Evolutionary conservation across 2,329 filamentous ascomycete species (phyloP).

Genomic region (Diaporthe ampelina): DNA sequence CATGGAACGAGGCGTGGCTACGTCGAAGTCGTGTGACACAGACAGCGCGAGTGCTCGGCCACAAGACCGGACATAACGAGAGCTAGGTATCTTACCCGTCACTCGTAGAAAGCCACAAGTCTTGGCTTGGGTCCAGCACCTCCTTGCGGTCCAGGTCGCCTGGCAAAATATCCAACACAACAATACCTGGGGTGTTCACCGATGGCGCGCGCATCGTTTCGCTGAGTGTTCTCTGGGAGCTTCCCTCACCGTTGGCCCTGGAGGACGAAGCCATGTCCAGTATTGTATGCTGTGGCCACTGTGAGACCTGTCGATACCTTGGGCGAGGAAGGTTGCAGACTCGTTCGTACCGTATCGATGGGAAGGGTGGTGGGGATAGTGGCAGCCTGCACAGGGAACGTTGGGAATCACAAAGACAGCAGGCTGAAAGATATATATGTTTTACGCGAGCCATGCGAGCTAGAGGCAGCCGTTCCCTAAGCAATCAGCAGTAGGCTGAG

Average conservation of each 20-base stretch:
- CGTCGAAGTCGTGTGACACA: conserved; percentile 19
- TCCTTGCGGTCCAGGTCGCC: conserved; percentile 51
- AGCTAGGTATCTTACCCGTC: conserved; percentile 56
- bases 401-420: neutral
- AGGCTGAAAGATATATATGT: conserved; percentile 33
- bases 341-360: neutral
- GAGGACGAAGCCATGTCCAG: conserved; percentile 2
- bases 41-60: conserved; percentile 6
- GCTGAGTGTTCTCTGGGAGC: conserved; percentile 49
- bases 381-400: neutral
- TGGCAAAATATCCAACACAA: conserved; percentile 55
- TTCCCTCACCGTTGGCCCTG: conserved; percentile 33
- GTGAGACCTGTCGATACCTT: neutral
- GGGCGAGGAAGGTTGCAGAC: neutral
- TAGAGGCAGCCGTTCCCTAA: conserved; percentile 13
- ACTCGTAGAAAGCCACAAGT: conserved; percentile 64
- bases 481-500: conserved; percentile 34
- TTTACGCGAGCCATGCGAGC: conserved; percentile 4
- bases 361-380: neutral
- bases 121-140: conserved; percentile 56
- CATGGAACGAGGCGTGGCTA: conserved; percentile 39
- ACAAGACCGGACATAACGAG: conserved; percentile 8
- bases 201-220: conserved; percentile 59
- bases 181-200: conserved; percentile 52
- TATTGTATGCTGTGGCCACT: neutral